phyloP scores from a whole-genome alignment of 305 asterid species.

The Fraxinus sp. region DNA sequence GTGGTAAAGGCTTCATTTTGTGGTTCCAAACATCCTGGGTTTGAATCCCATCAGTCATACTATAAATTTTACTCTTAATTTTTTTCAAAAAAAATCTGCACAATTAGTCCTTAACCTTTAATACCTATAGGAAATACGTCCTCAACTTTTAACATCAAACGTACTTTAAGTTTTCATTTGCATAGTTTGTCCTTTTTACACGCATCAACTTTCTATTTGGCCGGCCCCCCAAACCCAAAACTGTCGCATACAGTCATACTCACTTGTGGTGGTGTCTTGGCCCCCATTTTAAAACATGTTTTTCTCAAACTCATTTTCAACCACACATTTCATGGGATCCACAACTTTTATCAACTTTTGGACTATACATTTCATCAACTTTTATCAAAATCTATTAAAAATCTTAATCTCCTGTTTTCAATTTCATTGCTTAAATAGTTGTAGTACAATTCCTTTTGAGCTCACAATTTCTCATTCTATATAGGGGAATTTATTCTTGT shows the following conservation, averaged over 20 bases:
- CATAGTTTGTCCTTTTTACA: not conserved
- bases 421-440: not conserved
- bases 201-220: not conserved
- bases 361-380: not conserved
- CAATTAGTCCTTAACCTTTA: not conserved
- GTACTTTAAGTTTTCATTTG: not conserved
- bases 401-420: not conserved
- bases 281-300: not conserved
- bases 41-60: not conserved
- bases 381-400: too few relatives aligned
- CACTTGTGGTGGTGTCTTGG: not conserved
- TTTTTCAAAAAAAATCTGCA: not conserved
- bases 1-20: not conserved
- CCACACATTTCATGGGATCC: not conserved
- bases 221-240: not conserved
- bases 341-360: not conserved
- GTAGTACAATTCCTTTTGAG: not conserved
- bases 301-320: not conserved
- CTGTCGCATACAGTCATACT: not conserved
- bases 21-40: not conserved
- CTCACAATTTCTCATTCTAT: slow-evolving; percentile 25
- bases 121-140: not conserved
- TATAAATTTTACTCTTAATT: not conserved
- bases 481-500: slow-evolving; percentile 83
- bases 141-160: not conserved